Percentiles rank a stretch among this genome's conserved stretches.
Conservation (phyloP, 805 yeast species). For the Isabelozyma heimii region DNA sequence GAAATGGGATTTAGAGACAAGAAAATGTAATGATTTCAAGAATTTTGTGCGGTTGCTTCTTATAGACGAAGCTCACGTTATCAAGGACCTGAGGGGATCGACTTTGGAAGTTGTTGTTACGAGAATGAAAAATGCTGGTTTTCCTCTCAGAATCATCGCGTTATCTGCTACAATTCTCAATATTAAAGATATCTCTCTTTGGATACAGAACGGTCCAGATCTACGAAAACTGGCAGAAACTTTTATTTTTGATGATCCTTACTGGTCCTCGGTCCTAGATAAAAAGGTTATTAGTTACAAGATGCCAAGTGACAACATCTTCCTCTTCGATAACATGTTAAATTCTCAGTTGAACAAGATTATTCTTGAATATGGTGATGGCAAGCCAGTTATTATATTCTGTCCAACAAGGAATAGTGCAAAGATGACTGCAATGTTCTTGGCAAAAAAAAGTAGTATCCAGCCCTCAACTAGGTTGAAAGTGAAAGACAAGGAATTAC, state of each 20-base stretch:
- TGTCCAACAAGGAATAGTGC: slow-evolving; percentile 54
- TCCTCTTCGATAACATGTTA: slow-evolving; percentile 44
- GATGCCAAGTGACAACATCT: slow-evolving; percentile 39
- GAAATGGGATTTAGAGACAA: slow-evolving; percentile 57
- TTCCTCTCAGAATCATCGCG: slow-evolving; percentile 11
- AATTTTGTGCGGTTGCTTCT: slow-evolving; percentile 18
- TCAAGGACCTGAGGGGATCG: slow-evolving; percentile 25
- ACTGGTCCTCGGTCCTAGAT: slow-evolving; percentile 42
- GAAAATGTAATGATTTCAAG: slow-evolving; percentile 46
- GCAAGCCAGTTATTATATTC: slow-evolving; percentile 47
- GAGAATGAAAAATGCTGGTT: slow-evolving; percentile 9
- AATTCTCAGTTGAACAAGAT: slow-evolving; percentile 42
- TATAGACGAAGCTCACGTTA: slow-evolving; percentile 25
- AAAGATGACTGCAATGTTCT: slow-evolving; percentile 42
- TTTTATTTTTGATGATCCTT: slow-evolving; percentile 45
- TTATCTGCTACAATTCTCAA: slow-evolving; percentile 53
- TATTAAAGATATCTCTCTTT: slow-evolving; percentile 41
- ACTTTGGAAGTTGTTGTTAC: slow-evolving; percentile 21
- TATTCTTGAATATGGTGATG: slow-evolving; percentile 33
- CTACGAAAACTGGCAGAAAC: slow-evolving; percentile 25
- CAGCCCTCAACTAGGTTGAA: neutral
- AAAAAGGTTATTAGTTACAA: slow-evolving; percentile 44
- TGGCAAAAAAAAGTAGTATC: slow-evolving; percentile 17
- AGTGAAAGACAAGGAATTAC: slow-evolving; percentile 25
- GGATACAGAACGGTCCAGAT: slow-evolving; percentile 3